Conservation (phyloP, 768 basidiomycete genomes). For the Lentinula detonsa region DNA sequence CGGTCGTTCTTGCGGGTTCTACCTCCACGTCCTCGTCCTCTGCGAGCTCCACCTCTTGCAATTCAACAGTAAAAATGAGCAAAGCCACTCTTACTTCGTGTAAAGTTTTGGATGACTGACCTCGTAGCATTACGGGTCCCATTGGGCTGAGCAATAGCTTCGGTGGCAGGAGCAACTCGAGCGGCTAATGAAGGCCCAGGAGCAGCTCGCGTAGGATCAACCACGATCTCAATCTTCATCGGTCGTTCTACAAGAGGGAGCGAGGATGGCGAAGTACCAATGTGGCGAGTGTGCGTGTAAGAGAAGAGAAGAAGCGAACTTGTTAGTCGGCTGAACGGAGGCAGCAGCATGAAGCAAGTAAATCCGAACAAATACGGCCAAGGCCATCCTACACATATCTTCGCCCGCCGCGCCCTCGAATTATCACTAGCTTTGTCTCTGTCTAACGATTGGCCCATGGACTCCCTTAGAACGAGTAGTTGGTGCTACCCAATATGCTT, state of each 20-base stretch:
- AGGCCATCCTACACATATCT: constrained; percentile 11
- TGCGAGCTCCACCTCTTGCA: constrained; percentile 24
- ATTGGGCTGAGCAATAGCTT: constrained; percentile 21
- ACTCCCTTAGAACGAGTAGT: not conserved
- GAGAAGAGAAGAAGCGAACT: constrained; percentile 26
- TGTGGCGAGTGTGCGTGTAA: constrained; percentile 19
- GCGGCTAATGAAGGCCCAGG: constrained; percentile 61
- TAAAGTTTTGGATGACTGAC: constrained; percentile 16
- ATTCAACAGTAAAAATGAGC: not conserved
- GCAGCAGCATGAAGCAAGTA: constrained; percentile 29
- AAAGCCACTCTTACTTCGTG: not conserved
- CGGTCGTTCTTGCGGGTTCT: constrained; percentile 49
- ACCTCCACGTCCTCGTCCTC: constrained; percentile 41
- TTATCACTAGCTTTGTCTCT: constrained; percentile 32
- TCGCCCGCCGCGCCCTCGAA: constrained; percentile 23
- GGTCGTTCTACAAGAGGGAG: constrained; percentile 20
- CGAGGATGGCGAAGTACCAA: constrained; percentile 25
- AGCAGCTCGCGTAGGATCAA: constrained; percentile 70
- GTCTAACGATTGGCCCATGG: constrained; percentile 11
- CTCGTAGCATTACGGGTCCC: constrained; percentile 16
- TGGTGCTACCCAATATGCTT: too few relatives aligned
- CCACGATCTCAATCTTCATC: constrained; percentile 64
- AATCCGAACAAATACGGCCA: constrained; percentile 30
- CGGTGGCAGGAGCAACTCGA: constrained; percentile 65
- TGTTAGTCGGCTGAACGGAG: constrained; percentile 44